Base-by-base conservation (phyloP, 108 stramenopile genomes). In the Skeletonema grethae region DNA sequence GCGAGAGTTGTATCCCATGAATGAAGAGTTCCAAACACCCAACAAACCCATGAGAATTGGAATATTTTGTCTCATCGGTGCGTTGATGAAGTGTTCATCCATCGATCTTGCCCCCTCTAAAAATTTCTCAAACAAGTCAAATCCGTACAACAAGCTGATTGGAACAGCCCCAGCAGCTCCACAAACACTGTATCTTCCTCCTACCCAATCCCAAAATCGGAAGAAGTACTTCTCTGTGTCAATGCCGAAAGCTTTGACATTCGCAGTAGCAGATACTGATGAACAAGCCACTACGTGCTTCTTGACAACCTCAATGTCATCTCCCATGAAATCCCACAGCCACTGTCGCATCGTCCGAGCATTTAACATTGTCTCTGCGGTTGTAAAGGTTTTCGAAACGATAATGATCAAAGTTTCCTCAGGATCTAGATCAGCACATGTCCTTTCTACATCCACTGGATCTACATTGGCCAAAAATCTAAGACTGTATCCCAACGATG, bases 291-390 rank as follows among this genome's bases (percentile, higher is more conserved):
- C 95, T 59, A 99, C 85, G 82, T 99, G 99, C 76, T 96, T 93
- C n/a, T 86, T 35, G 1, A 97, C 95, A 39, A 99, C 90, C 30
- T 97, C 96, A 61, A 83, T 86, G 55, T 92, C 90, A 75, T 90
- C 85, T 16, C 92, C 92, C 93, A 97, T 94, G 69, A 95, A 96
- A 66, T 96, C 91, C 90, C 97, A 86, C 16, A 99, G 90, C 99
- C 99, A 99, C 71, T 96, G 88, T 31, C 96, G 85, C 88, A 99
- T 90, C 10, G 97, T 97, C 16, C 95, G 79, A 0, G 99, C 99
- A 74, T 99, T 99, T 69, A 99, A 85, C 98, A 99, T 99, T 43
- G 99, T 99, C 84, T 99, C 99, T 1, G 98, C 97, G 7, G 99
- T 99, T 48, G 98, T 99, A 77, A 99, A 99, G n/a, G 97, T 98